Evolutionary conservation across 176 grass and related monocot genomes (phyloP), one percentile per base, ranked within the genome.

Genomic region (Ananas comosus): DNA sequence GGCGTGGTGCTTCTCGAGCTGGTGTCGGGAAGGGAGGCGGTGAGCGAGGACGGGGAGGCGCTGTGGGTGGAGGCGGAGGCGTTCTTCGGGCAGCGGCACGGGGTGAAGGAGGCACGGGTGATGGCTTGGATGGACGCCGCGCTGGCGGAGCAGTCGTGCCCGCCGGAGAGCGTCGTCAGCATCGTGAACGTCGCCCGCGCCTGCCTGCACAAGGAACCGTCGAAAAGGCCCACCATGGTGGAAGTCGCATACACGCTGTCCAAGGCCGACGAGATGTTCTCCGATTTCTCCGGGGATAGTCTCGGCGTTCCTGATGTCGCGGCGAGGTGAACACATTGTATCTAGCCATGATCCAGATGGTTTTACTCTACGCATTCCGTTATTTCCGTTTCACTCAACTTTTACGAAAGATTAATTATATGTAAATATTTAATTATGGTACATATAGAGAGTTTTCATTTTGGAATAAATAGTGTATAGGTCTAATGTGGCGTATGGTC

Each of bases 1-100:
- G 87, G 94, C 25, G 87, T 93, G 67, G 84, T 99, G 13, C 87
- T 99, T 49, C 80, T 99, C 12, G 94, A 99, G 89, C 89, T 99
- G 0, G 64, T 99, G 17, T 83, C 89, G 0, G 89, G 89, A 1
- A 83, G 78, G 63, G 82, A 92, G 75, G 94, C 94, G 64, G 72
- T 74, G 11, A 59, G 64, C 56, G 79, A 67, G 13, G 9, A 13
- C 17, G 89, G 90, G 51, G 82, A 93, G 67, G 53, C 79, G 53
- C 87, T 99, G 25, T 90, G 90, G 94, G 70, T 64, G 48, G 82
- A 99, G 66, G 94, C 82, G 0, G 89, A 93, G 61, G 81, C 90
- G 74, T 91, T 99, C 74, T 65, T 70, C 22, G 71, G 61, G 1
- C 24, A 57, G 53, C 19, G 64, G 61, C 79, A 84, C 27, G 76